Conservation (phyloP, 305 asterid species). For the Fraxinus sp. region DNA sequence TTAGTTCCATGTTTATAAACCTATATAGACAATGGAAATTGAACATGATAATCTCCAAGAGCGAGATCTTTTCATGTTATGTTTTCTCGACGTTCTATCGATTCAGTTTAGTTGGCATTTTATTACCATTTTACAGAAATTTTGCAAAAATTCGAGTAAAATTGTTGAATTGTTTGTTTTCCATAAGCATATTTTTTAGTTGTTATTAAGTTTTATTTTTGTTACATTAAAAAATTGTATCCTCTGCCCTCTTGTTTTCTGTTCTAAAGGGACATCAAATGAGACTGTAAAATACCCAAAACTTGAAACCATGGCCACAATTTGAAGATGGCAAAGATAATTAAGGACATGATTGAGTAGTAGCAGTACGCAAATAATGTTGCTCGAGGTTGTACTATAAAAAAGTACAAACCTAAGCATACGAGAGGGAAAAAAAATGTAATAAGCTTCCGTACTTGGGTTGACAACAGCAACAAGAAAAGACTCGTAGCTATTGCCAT, state of each 20-base stretch:
- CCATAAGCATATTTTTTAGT: background rate
- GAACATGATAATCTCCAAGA: slow-evolving; percentile 33
- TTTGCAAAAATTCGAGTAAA: background rate
- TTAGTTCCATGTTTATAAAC: slow-evolving; percentile 21
- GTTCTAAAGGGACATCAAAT: background rate
- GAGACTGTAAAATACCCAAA: background rate
- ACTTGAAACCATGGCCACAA: background rate
- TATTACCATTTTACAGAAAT: background rate
- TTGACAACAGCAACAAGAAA: slow-evolving; percentile 74
- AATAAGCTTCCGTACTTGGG: slow-evolving; percentile 47
- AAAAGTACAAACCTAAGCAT: background rate
- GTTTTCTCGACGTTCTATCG: slow-evolving; percentile 11
- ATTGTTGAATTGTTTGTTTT: background rate
- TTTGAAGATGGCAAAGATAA: background rate
- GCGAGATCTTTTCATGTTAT: slow-evolving; percentile 31
- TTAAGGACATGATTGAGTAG: background rate
- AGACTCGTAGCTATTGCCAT: slow-evolving; percentile 74
- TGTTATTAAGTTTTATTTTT: background rate
- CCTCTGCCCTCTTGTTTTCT: background rate
- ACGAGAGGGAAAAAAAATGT: background rate
- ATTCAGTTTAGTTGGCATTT: background rate
- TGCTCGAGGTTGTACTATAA: background rate
- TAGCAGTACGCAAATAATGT: background rate
- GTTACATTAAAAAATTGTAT: too few relatives aligned
- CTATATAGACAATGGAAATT: slow-evolving; percentile 28